Conservation (phyloP, 139 green algal genomes). For the Tetraselmis striata region DNA sequence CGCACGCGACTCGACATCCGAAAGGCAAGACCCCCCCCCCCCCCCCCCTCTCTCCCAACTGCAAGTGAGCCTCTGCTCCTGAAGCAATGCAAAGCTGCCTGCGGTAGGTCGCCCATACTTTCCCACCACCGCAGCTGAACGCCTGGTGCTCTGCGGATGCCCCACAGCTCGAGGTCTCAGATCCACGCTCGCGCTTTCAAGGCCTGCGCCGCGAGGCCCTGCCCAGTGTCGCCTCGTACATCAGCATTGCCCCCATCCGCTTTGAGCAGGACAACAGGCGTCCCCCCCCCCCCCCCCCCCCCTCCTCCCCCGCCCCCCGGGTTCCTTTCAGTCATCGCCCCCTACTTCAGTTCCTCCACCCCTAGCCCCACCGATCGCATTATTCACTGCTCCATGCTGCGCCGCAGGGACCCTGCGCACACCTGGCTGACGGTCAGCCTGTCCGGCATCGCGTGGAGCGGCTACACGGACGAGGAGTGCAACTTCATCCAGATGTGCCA, state of each 20-base stretch:
- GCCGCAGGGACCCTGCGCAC: background rate
- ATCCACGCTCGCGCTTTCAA: background rate
- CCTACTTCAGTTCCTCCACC: too few species aligned
- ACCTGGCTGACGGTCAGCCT: background rate
- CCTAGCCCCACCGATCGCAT: too few species aligned
- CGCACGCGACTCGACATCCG: background rate
- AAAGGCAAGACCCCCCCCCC: background rate
- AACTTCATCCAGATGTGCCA: background rate
- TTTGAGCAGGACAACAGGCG: background rate
- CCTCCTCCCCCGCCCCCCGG: too few species aligned
- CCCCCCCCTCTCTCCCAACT: too few species aligned
- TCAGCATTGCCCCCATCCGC: background rate
- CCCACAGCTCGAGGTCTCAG: background rate
- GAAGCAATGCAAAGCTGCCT: background rate
- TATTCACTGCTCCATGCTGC: too few species aligned
- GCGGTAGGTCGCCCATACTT: too few species aligned
- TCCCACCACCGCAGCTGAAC: too few species aligned
- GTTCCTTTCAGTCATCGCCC: too few species aligned
- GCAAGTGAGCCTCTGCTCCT: background rate
- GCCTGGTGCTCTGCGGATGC: background rate
- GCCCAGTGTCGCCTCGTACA: background rate
- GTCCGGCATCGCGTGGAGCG: background rate
- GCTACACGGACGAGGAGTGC: background rate
- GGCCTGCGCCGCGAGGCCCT: background rate
- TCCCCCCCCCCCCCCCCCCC: too few species aligned